A percentile compares a stretch with the other conserved stretches of the same genome.
Evolutionary conservation across 129 eudicot genomes (phyloP).

Genomic region (Chrysanthemum lavandulifolium): DNA sequence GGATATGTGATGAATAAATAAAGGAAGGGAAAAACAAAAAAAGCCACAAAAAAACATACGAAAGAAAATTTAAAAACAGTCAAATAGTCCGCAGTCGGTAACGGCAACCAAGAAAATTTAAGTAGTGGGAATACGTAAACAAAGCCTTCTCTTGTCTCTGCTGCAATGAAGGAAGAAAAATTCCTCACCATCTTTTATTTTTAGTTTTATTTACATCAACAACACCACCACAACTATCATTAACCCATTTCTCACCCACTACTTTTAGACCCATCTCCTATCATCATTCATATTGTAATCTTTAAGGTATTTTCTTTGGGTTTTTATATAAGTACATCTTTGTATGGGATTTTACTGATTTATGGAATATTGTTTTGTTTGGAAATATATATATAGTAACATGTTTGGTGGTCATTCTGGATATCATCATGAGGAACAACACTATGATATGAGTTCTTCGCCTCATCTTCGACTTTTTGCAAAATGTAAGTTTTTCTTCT

Average conservation of each 20-base stretch:
- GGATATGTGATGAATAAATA: too few species aligned
- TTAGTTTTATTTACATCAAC: too few species aligned
- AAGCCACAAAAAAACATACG: too few species aligned
- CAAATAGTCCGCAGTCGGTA: too few species aligned
- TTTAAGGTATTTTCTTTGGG: conserved; percentile 11
- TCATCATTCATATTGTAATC: neutral
- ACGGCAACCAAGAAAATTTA: too few species aligned
- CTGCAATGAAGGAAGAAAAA: too few species aligned
- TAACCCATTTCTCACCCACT: conserved; percentile 37
- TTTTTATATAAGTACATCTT: neutral
- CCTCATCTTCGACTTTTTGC: conserved; percentile 58
- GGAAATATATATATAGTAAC: conserved; percentile 26
- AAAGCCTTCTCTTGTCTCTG: too few species aligned
- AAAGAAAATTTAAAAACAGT: too few species aligned
- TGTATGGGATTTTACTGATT: conserved; percentile 2
- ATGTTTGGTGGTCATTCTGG: conserved; percentile 49
- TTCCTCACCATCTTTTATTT: conserved; percentile 14
- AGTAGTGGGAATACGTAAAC: too few species aligned
- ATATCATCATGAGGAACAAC: conserved; percentile 35
- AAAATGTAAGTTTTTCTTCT: conserved; percentile 45
- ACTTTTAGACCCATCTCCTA: conserved; percentile 8
- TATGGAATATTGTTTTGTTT: conserved; percentile 2
- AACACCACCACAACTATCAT: neutral
- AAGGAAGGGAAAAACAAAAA: too few species aligned
- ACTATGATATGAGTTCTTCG: conserved; percentile 39